Base-by-base conservation (phyloP, 148 eudicot genomes). In the Persicaria tinctoria region DNA sequence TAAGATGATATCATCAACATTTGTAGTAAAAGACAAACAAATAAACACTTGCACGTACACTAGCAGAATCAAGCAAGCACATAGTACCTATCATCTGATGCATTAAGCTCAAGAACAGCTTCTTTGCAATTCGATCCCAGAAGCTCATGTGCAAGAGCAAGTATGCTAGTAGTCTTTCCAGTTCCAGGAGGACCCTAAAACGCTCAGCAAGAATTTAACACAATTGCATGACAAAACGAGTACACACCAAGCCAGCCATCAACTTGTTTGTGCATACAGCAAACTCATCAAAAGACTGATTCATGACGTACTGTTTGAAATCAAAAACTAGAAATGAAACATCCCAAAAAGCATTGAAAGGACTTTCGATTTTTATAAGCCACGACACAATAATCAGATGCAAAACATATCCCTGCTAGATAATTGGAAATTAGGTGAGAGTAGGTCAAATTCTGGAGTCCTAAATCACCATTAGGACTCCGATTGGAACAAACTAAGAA, bases 151-250 rank as follows among this genome's bases (percentile, higher is more conserved):
- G 97, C 97, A 79, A 95, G 98, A 80, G 98, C 98, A 72, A 95
- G 85, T 66, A 92, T 90, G 76, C 98, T 92, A 8, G 98, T 95
- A 69, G 98, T 95, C 76, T 92, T 95, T 18, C 97, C 97, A 8
- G 98, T 92, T 76, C 98, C 98, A 46, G 98, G 98, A 55, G 98
- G 97, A 72, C 98, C 98, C 98, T 94, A 78, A 63, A 75, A 66
- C 71, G 18, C 8, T 16, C 20, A 48, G 18, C n/a, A 66, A 38
- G 6, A 38, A 5, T 50, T 41, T 12, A 41, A 48, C 70, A 38
- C 10, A 60, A 23, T 0, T 23, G 68, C 44, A 23, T 60, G 8
- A 20, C 44, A 60, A 60, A 60, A 60, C 68, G 27, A 60, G 32
- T 57, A 4, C 14, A 18, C 16, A 41, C 63, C 14, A 13, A 16